These are phyloP conservation scores for Talaromyces nanjingensis DNA, from an alignment of 495 filamentous ascomycete species.

Conservation along the genomic window DNA sequence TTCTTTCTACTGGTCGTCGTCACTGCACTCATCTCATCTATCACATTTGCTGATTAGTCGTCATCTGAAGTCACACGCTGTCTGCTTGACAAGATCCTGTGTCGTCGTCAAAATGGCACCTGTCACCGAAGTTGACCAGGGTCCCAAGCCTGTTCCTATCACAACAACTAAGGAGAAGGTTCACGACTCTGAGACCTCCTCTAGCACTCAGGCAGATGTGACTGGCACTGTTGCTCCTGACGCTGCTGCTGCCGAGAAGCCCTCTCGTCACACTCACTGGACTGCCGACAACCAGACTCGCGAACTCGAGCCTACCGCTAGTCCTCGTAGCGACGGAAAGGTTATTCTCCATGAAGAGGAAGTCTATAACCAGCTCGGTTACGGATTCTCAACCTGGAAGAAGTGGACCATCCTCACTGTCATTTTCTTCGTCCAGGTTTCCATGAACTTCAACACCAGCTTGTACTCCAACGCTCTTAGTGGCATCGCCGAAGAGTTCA, in stretches of 20 bases:
- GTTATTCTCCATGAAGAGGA: constrained; percentile 45
- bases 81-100: neutral
- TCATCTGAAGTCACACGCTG: neutral
- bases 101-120: constrained; percentile 7
- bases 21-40: neutral
- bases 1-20: neutral
- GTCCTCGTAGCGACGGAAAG: constrained; percentile 25
- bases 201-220: constrained; percentile 26
- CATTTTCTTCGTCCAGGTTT: constrained; percentile 51
- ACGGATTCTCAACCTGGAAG: constrained; percentile 39
- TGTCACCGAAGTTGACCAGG: constrained; percentile 10
- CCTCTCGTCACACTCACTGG: constrained; percentile 7
- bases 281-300: constrained; percentile 11
- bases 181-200: constrained; percentile 28
- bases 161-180: constrained; percentile 20
- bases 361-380: constrained; percentile 51
- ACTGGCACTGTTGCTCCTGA: constrained; percentile 8
- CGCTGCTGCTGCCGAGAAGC: neutral
- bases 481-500: constrained; percentile 43
- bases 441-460: constrained; percentile 53
- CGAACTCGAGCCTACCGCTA: constrained; percentile 22
- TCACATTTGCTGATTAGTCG: neutral
- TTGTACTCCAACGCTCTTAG: constrained; percentile 47
- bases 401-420: constrained; percentile 59
- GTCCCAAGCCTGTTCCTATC: constrained; percentile 16